Percentiles rank a stretch among this genome's conserved stretches.
These are phyloP conservation scores for Panicum hallii DNA, from an alignment of 202 grass and related monocot genomes.

Conservation along the genomic window DNA sequence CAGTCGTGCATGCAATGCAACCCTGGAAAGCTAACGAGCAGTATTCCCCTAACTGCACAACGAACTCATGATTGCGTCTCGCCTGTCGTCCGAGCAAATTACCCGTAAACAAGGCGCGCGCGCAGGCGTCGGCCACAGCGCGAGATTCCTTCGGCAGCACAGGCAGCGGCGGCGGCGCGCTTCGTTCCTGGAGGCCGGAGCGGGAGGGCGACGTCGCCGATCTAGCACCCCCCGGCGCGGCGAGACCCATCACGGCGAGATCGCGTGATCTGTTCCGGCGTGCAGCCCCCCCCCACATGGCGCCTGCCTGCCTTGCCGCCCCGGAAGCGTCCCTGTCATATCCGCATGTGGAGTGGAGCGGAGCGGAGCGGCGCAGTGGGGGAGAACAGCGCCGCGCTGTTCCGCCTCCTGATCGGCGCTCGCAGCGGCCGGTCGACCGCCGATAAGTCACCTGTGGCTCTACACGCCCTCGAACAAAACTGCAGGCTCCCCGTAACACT, in stretches of 20 bases:
- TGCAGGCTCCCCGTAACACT: not conserved
- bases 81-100: not conserved
- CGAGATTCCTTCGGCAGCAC: slow-evolving; percentile 3
- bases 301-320: not conserved
- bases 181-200: not conserved
- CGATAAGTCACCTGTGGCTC: slow-evolving; percentile 19
- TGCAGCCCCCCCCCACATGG: slow-evolving; percentile 25
- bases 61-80: slow-evolving; percentile 31
- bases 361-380: not conserved
- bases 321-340: slow-evolving; percentile 30
- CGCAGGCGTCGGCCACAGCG: not conserved
- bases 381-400: slow-evolving; percentile 22
- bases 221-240: too few relatives aligned
- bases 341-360: slow-evolving; percentile 17
- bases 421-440: not conserved
- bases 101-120: not conserved
- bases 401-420: slow-evolving; percentile 7
- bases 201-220: not conserved
- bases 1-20: not conserved
- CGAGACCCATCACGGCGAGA: slow-evolving; percentile 24
- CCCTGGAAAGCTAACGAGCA: slow-evolving; percentile 28
- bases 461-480: slow-evolving; percentile 31
- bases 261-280: slow-evolving; percentile 28
- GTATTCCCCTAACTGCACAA: not conserved
- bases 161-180: slow-evolving; percentile 6